Evolutionary conservation across 306 rosid species (phyloP).

Genomic region (Lupinus albus): DNA sequence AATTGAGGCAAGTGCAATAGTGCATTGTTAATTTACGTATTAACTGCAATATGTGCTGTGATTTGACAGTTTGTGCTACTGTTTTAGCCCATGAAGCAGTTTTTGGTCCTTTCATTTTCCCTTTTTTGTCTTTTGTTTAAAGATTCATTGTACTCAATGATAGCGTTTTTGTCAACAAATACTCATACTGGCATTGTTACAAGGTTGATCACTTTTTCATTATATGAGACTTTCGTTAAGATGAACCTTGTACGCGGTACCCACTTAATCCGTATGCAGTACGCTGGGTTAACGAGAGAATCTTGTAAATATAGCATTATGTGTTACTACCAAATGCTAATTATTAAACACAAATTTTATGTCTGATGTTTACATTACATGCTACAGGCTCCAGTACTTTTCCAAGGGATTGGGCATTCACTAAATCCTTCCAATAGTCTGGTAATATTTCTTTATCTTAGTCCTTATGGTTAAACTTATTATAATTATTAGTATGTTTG

Average conservation of each 20-base stretch:
- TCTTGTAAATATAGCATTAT: background rate
- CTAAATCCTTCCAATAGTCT: slow-evolving; percentile 78
- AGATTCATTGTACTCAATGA: background rate
- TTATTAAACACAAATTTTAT: slow-evolving; percentile 18
- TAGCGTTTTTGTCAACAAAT: background rate
- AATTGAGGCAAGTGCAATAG: slow-evolving; percentile 74
- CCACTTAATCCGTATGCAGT: no score
- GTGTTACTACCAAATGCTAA: slow-evolving; percentile 7
- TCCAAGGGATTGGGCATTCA: slow-evolving; percentile 92
- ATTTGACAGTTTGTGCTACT: background rate
- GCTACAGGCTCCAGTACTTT: slow-evolving; percentile 93
- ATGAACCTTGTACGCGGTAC: no score
- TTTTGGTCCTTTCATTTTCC: slow-evolving; percentile 13
- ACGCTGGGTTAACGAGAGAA: no score
- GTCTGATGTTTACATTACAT: slow-evolving; percentile 37
- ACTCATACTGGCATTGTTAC: no score
- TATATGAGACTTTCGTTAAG: no score
- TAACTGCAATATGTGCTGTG: slow-evolving; percentile 24
- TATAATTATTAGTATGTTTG: slow-evolving; percentile 29
- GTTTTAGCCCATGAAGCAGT: slow-evolving; percentile 14
- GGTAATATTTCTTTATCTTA: slow-evolving; percentile 58
- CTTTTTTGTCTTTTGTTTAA: background rate
- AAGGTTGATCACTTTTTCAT: no score
- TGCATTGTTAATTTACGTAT: slow-evolving; percentile 27
- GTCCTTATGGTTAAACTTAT: background rate